These are phyloP conservation scores for Rosa rugosa DNA, from an alignment of 306 rosid species.

Conservation along the genomic window DNA sequence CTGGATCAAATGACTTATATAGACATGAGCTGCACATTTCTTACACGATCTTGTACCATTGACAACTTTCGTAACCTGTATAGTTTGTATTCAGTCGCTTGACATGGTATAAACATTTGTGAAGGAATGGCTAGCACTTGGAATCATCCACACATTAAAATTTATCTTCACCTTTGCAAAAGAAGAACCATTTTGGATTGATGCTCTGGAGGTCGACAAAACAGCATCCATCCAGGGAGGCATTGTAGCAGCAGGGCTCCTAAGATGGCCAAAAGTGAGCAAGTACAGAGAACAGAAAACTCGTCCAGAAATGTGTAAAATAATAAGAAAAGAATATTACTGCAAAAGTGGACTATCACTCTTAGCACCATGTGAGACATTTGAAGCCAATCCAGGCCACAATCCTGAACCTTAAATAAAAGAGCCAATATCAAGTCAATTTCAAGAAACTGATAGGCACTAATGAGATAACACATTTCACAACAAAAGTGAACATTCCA, in stretches of 20 bases:
- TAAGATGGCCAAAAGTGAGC: slow-evolving; percentile 23
- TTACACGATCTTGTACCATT: slow-evolving; percentile 38
- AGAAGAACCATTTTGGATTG: slow-evolving; percentile 27
- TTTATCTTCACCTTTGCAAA: slow-evolving; percentile 32
- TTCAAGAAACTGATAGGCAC: neutral
- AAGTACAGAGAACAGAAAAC: neutral
- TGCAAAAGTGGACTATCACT: slow-evolving; percentile 6
- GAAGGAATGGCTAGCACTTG: neutral
- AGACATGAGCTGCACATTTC: slow-evolving; percentile 67
- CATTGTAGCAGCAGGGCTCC: slow-evolving; percentile 31
- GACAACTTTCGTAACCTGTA: slow-evolving; percentile 38
- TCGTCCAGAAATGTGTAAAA: slow-evolving; percentile 11
- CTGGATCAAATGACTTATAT: slow-evolving; percentile 56
- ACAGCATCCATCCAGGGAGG: slow-evolving; percentile 35
- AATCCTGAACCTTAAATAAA: slow-evolving; percentile 30
- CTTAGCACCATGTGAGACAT: slow-evolving; percentile 15
- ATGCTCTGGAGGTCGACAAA: slow-evolving; percentile 1
- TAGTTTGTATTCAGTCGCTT: slow-evolving; percentile 8
- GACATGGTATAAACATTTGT: neutral
- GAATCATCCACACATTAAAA: neutral
- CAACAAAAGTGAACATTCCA: neutral
- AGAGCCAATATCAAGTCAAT: neutral
- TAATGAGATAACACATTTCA: neutral
- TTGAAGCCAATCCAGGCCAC: slow-evolving; percentile 47
- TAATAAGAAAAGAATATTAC: slow-evolving; percentile 22